Base-by-base conservation (phyloP, 768 basidiomycete species). In the Clavulina sp. region DNA sequence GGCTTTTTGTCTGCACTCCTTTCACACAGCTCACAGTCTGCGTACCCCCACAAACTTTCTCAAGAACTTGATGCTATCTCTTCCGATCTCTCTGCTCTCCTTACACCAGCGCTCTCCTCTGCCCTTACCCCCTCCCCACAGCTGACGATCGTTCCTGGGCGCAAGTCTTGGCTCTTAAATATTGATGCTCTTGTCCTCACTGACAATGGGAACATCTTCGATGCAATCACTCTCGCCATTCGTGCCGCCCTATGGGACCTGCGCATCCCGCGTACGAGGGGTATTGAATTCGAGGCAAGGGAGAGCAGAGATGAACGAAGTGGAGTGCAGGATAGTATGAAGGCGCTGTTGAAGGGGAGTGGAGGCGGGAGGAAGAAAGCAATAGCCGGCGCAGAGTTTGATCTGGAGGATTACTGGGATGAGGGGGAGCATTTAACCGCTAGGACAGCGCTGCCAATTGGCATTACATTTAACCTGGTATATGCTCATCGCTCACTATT, bases 351-450 rank as follows among this genome's bases (percentile, higher is more conserved):
- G 6, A 16, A 19, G 34, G 7, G 28, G 48, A 30, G 29, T 24
- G 3, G 51, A n/a, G n/a, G n/a, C n/a, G n/a, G n/a, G n/a, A n/a
- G n/a, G n/a, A n/a, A n/a, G n/a, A 24, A 29, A 31, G 24, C 7
- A 4, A 50, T 36, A 26, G 54, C 50, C 5, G 81, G 78, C 7
- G 75, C 76, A 5, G 88, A 92, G 63, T 91, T 91, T 57, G 88
- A 92, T 65, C 70, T 91, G 21, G 73, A 78, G 7, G 87, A 92
- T 62, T 84, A 80, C 55, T 87, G 84, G 84, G 86, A 86, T 59
- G 84, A 85, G 56, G 88, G 88, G 0, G 80, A 78, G 52, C 63
- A 69, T 18, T 60, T 88, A 28, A 71, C 68, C 34, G 78, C 78
- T 1, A 68, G 77, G 54, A 75, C 81, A 1, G 57, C 61, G 9